These are phyloP conservation scores for Metschnikowia dekortorum DNA, from an alignment of 805 yeast species.

Conservation along the genomic window DNA sequence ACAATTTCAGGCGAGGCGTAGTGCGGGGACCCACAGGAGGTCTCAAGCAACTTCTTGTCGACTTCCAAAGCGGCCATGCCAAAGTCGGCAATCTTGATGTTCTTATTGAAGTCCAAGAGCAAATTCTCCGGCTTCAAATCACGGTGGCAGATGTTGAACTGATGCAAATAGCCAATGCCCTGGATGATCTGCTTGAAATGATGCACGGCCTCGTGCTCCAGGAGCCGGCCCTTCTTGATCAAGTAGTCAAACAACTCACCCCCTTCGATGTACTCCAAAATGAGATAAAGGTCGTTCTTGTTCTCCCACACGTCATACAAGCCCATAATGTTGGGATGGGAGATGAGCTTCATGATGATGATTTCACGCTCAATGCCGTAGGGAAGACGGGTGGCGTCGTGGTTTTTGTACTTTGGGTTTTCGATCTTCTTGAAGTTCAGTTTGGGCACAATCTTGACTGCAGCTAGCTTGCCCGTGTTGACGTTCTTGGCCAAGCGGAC, in stretches of 20 bases:
- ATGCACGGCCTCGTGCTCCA: slow-evolving; percentile 83
- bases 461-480: slow-evolving; percentile 83
- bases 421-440: slow-evolving; percentile 53
- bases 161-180: slow-evolving; percentile 82
- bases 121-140: slow-evolving; percentile 82
- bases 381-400: slow-evolving; percentile 54
- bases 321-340: slow-evolving; percentile 75
- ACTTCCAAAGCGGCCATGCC: slow-evolving; percentile 98
- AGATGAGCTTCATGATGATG: slow-evolving; percentile 75
- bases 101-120: slow-evolving; percentile 72
- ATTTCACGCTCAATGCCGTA: slow-evolving; percentile 86
- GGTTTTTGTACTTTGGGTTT: slow-evolving; percentile 41
- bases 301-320: slow-evolving; percentile 87
- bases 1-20: slow-evolving; percentile 98
- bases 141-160: slow-evolving; percentile 82
- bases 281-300: slow-evolving; percentile 75
- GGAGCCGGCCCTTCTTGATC: slow-evolving; percentile 82
- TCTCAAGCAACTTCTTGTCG: slow-evolving; percentile 75
- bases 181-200: slow-evolving; percentile 84
- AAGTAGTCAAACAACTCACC: slow-evolving; percentile 93
- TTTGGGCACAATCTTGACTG: slow-evolving; percentile 94
- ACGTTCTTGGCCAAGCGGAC: slow-evolving; percentile 88
- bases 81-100: slow-evolving; percentile 95
- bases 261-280: slow-evolving; percentile 93
- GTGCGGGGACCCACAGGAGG: slow-evolving; percentile 97